Base-by-base conservation (phyloP, 805 yeast genomes). In the Teunomyces funiuensis region DNA sequence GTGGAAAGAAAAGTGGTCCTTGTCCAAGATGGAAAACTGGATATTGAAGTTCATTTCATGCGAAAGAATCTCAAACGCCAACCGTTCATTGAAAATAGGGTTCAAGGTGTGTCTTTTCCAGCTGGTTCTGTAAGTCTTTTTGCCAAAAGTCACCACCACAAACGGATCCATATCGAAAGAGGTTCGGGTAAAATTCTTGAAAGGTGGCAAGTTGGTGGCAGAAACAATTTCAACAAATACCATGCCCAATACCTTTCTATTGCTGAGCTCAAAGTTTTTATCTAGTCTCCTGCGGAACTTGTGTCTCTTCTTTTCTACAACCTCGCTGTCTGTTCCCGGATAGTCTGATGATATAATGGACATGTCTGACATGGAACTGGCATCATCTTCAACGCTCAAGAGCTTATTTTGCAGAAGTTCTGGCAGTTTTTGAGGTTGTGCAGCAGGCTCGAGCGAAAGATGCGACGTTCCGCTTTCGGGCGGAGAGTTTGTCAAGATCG, bases 101-200 rank as follows among this genome's bases (percentile, higher is more conserved):
- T 83, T 82, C 39, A 88, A 61, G 1, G 88, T 83, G 59, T 91
- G 97, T 16, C 86, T 76, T 50, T 82, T 76, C 82, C 89, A 84
- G 8, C 89, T 82, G 0, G 97, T 89, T 50, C 95, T 77, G 60
- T 79, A 91, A 0, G 91, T 88, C 50, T 84, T 84, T 53, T 85
- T 83, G 7, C 97, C 97, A 60, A 91, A 88, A 0, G 96, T 82
- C 1, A 88, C 83, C 14, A 91, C 88, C 2, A 91, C 91, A 65
- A 91, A 93, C 2, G 98, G 98, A 57, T 93, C 99, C 95, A 93
- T 88, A 61, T 89, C 96, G 56, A 85, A 91, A 1, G 90, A 83
- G 16, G 88, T 79, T 7, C 89, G 69, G 0, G 86, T 80, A 11
- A 86, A 66, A 49, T 84, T 83, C 29, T 76, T 74, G 40, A 83